phyloP scores from a whole-genome alignment of 2,329 filamentous ascomycete species.

The Cadophora malorum region DNA sequence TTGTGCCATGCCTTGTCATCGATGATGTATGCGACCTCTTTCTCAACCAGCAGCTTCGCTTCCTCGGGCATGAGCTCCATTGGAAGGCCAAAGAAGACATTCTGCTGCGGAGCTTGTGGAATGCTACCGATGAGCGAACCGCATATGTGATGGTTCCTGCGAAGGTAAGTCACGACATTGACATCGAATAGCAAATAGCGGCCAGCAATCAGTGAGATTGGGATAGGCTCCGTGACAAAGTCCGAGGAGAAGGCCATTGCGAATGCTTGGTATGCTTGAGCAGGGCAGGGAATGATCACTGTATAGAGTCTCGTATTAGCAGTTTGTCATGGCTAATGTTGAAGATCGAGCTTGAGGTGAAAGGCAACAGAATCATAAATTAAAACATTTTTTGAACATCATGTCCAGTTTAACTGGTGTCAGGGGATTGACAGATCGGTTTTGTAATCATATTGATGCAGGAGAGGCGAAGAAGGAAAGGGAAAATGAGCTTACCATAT shows the following conservation, averaged over 20 bases:
- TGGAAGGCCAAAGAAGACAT: conserved; percentile 88
- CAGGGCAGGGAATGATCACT: conserved; percentile 9
- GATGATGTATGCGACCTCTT: conserved; percentile 77
- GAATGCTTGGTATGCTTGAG: neutral
- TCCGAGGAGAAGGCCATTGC: conserved; percentile 34
- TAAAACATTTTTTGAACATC: conserved; percentile 59
- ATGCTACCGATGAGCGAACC: conserved; percentile 87
- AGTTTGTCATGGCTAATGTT: conserved; percentile 15
- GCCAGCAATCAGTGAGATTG: conserved; percentile 80
- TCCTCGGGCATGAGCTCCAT: conserved; percentile 92
- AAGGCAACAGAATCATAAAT: conserved; percentile 48
- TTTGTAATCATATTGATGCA: conserved; percentile 66
- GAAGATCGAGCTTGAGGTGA: conserved; percentile 21
- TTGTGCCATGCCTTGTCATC: conserved; percentile 79
- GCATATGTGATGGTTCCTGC: conserved; percentile 82
- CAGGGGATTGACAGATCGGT: conserved; percentile 86
- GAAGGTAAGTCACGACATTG: conserved; percentile 77
- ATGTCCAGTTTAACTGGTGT: conserved; percentile 54
- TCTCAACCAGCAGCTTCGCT: conserved; percentile 79
- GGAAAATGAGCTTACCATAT: conserved; percentile 25
- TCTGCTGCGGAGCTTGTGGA: conserved; percentile 92
- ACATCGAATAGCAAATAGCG: conserved; percentile 92
- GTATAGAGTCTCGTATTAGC: conserved; percentile 25
- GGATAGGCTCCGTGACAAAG: conserved; percentile 60
- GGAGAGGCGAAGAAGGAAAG: conserved; percentile 9